phyloP scores from a whole-genome alignment of 495 filamentous ascomycete species.

The Podospora comata region DNA sequence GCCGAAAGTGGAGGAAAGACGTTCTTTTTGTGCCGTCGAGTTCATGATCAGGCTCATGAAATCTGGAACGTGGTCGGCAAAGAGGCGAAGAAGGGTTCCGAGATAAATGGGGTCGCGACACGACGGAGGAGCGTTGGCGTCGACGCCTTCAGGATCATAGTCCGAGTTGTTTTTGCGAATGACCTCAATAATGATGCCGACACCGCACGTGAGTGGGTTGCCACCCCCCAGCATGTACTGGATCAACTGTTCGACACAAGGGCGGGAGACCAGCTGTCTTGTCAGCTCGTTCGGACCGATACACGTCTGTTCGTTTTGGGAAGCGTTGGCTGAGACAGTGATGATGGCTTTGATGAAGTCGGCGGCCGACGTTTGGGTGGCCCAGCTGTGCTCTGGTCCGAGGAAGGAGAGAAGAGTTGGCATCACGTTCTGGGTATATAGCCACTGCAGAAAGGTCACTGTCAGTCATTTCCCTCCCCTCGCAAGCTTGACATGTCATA shows the following conservation, averaged over 20 bases:
- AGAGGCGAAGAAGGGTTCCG: constrained; percentile 84
- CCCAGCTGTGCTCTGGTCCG: constrained; percentile 71
- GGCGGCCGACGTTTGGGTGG: constrained; percentile 93
- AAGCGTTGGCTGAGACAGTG: constrained; percentile 97
- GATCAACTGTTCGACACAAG: constrained; percentile 78
- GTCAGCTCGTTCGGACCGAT: constrained; percentile 98
- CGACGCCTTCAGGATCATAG: constrained; percentile 87
- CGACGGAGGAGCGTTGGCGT: constrained; percentile 72
- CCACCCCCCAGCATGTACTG: constrained; percentile 89
- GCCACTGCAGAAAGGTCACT: constrained; percentile 61
- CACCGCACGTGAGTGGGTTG: constrained; percentile 92
- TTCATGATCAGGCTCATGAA: constrained; percentile 91
- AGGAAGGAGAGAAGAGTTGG: constrained; percentile 84
- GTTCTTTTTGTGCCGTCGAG: constrained; percentile 49
- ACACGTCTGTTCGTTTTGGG: constrained; percentile 93
- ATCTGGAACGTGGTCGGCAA: constrained; percentile 86
- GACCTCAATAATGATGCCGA: constrained; percentile 97
- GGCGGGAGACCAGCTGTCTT: constrained; percentile 85
- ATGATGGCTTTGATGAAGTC: constrained; percentile 99
- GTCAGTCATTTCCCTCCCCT: not conserved
- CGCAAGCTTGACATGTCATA: constrained; percentile 41
- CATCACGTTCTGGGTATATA: constrained; percentile 87
- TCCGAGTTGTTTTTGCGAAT: constrained; percentile 99
- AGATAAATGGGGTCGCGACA: constrained; percentile 95
- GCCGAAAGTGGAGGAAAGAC: constrained; percentile 69